A percentile compares a stretch with the other conserved stretches of the same genome.
These are phyloP conservation scores for Aegilops speltoides DNA, from an alignment of 176 grass and related monocot genomes.

Conservation along the genomic window DNA sequence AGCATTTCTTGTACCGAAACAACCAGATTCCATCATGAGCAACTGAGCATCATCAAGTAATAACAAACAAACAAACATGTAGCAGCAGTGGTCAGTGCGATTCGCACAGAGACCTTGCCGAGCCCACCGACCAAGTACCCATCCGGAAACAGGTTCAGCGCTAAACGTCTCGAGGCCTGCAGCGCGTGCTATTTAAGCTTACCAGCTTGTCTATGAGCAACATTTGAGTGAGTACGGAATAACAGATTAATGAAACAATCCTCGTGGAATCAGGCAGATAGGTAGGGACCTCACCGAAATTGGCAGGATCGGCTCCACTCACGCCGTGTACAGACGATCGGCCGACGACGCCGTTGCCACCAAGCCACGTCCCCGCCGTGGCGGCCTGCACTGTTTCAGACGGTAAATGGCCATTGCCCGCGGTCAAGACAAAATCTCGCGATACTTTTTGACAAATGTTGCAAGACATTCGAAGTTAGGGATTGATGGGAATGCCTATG, in stretches of 20 bases:
- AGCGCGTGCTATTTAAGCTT: not conserved
- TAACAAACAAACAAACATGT: not conserved
- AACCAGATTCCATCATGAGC: not conserved
- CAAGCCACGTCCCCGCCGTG: not conserved
- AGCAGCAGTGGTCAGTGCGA: not conserved
- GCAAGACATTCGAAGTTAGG: no score
- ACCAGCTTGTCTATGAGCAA: not conserved
- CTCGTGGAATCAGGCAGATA: not conserved
- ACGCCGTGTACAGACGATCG: not conserved
- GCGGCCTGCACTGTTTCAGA: constrained; percentile 19
- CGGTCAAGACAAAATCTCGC: not conserved
- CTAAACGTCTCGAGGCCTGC: constrained; percentile 48
- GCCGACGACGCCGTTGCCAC: not conserved
- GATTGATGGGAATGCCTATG: no score
- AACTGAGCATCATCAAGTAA: not conserved
- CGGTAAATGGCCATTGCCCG: not conserved
- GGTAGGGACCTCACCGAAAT: constrained; percentile 33
- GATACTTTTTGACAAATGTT: not conserved
- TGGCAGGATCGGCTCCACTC: not conserved
- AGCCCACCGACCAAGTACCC: constrained; percentile 41
- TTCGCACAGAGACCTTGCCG: constrained; percentile 36
- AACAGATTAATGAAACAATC: no score
- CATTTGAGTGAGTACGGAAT: not conserved
- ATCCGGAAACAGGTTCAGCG: constrained; percentile 47
- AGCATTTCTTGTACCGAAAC: constrained; percentile 41